Base-by-base conservation (phyloP, 1,284 basidiomycete genomes). In the Fomes fomentarius region DNA sequence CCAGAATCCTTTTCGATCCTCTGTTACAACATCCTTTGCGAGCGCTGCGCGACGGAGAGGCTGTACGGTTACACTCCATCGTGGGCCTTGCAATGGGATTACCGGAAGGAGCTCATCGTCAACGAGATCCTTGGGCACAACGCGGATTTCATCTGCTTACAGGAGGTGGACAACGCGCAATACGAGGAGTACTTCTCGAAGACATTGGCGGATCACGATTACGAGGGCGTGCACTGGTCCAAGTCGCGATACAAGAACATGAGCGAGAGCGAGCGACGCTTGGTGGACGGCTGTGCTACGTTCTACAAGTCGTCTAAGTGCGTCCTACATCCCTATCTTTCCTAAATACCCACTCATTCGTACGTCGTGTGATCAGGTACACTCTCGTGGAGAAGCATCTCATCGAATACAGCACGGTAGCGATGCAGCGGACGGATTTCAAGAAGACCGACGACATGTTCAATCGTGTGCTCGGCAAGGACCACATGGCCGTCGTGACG, bases 371-470 rank as follows among this genome's bases (percentile, higher is more conserved):
- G 33, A 40, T 4, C 64, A 96, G 94, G 71, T 99, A 92, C 74
- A 83, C 89, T 57, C 85, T 99, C 40, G 90, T 99, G 53, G 96
- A 99, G 77, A 93, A 93, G 66, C 92, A 96, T 61, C 83, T 96
- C 38, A 84, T 99, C 70, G 97, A 99, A 72, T 99, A 96, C 77
- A 94, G 91, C 71, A 85, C 93, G 53, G 83, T 96, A 56, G 96
- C 96, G 7, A 91, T 98, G 81, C 91, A 94, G 67, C 88, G 94
- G 47, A 84, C 89, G 39, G 96, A 99, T 70, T 96, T 98, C 76
- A 95, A 96, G 76, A 96, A 95, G 79, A 97, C 96, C 4, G 95
- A 99, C 68, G 96, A 98, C 75, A 96, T 99, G 94, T 99, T 98
- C 82, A 98, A 98, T 70, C 93, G 97, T 48, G 94, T 99, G 54